phyloP scores from a whole-genome alignment of 345 rosid species.

The Heritiera fomes region DNA sequence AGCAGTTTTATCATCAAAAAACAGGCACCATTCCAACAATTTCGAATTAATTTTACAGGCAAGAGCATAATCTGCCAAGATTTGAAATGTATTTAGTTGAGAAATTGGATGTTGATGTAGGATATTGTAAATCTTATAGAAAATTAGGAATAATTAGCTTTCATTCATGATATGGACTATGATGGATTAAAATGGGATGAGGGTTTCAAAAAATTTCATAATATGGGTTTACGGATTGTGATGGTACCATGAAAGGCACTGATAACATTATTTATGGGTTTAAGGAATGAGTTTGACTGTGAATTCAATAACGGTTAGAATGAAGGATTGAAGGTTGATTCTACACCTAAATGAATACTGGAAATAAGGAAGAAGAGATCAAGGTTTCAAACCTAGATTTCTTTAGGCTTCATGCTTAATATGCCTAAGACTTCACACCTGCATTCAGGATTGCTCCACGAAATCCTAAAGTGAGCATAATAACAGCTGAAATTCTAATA shows the following conservation, averaged over 20 bases:
- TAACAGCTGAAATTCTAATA: background rate
- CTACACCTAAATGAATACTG: no score
- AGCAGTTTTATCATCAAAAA: background rate
- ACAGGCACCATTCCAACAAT: background rate
- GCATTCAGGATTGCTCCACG: background rate
- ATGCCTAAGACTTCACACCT: background rate
- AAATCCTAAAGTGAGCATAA: background rate
- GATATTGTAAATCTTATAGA: background rate
- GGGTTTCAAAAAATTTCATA: background rate
- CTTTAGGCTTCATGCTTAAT: background rate
- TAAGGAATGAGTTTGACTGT: no score
- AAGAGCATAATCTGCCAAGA: background rate
- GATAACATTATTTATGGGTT: no score
- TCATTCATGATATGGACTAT: background rate
- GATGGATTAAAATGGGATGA: background rate
- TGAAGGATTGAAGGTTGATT: no score
- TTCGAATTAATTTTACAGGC: background rate
- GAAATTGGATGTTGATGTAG: background rate
- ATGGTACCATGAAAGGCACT: no score
- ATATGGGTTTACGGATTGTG: no score
- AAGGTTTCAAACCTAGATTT: no score
- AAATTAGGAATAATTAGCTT: background rate
- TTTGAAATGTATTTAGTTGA: background rate
- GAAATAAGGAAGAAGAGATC: no score
- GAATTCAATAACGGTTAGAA: no score